Percentiles rank a stretch among this genome's conserved stretches.
Conservation (phyloP, 495 filamentous ascomycete species). For the Xylaria intraflava region DNA sequence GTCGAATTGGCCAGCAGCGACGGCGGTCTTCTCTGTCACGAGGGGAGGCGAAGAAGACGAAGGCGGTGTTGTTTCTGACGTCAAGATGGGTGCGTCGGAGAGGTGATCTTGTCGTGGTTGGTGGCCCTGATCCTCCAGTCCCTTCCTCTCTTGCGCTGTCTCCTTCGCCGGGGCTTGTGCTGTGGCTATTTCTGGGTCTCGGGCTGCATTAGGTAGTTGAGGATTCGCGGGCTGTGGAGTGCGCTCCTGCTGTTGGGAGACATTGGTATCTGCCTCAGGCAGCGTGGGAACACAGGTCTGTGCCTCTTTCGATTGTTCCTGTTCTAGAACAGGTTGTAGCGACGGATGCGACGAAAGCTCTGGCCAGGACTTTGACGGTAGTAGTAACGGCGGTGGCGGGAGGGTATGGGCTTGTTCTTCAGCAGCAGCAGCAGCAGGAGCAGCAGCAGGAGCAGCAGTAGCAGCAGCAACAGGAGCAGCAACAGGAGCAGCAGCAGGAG, state of each 20-base stretch:
- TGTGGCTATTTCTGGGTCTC: slow-evolving; percentile 19
- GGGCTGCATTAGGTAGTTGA: slow-evolving; percentile 9
- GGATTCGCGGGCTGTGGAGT: slow-evolving; percentile 9
- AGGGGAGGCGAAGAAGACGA: slow-evolving; percentile 4
- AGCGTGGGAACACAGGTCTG: slow-evolving; percentile 15
- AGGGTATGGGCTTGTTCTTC: slow-evolving; percentile 30
- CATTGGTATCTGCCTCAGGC: slow-evolving; percentile 14
- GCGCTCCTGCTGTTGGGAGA: slow-evolving; percentile 14
- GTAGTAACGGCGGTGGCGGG: no score
- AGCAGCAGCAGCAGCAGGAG: slow-evolving; percentile 26
- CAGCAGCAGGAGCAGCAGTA: no score
- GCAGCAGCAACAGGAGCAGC: no score
- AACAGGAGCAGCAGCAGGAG: slow-evolving; percentile 26
- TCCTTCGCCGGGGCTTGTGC: slow-evolving; percentile 25
- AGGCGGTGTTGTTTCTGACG: slow-evolving; percentile 4
- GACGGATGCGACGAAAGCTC: slow-evolving; percentile 13
- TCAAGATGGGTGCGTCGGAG: background rate
- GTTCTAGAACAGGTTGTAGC: slow-evolving; percentile 23
- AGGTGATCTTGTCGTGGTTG: slow-evolving; percentile 8
- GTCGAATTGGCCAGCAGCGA: slow-evolving; percentile 9
- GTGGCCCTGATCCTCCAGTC: slow-evolving; percentile 10
- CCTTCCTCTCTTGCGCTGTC: slow-evolving; percentile 18
- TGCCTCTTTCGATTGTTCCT: slow-evolving; percentile 22
- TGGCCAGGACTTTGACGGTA: slow-evolving; percentile 14
- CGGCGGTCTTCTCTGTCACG: slow-evolving; percentile 6